phyloP scores from a whole-genome alignment of 495 filamentous ascomycete species.

The Aspergillus affinis region DNA sequence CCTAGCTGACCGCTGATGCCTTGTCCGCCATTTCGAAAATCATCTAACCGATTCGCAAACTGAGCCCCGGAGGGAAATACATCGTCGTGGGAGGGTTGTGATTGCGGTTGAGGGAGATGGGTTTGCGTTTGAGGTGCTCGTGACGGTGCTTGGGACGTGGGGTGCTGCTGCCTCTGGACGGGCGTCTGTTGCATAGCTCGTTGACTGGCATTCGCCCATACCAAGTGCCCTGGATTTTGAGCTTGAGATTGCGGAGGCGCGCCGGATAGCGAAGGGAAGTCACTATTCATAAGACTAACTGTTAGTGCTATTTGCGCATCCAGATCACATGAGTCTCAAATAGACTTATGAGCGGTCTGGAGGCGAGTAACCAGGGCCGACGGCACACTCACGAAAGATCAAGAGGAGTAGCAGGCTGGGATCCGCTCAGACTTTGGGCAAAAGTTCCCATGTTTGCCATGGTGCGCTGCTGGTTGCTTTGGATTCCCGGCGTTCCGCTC shows the following conservation, averaged over 20 bases:
- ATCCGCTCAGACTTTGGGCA: conserved; percentile 76
- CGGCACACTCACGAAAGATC: conserved; percentile 73
- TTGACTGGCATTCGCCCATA: conserved; percentile 68
- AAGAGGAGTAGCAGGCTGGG: conserved; percentile 70
- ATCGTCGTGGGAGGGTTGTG: conserved; percentile 58
- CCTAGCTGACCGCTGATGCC: conserved; percentile 58
- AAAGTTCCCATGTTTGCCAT: conserved; percentile 66
- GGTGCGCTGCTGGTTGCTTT: conserved; percentile 60
- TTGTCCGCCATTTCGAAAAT: conserved; percentile 60
- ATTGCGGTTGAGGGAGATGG: conserved; percentile 56
- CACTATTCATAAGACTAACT: conserved; percentile 46
- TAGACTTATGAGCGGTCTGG: background rate
- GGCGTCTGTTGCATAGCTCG: conserved; percentile 58
- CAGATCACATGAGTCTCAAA: background rate
- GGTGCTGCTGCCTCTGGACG: conserved; percentile 65
- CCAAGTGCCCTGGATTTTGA: conserved; percentile 54
- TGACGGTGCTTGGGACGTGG: conserved; percentile 48
- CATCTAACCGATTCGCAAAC: conserved; percentile 55
- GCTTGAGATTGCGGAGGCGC: conserved; percentile 63
- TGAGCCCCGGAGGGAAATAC: conserved; percentile 51
- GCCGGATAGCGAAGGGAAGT: conserved; percentile 81
- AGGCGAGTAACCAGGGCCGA: background rate
- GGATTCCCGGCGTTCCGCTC: conserved; percentile 61
- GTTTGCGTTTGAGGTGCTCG: conserved; percentile 50
- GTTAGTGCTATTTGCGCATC: conserved; percentile 17